Conservation (phyloP, 345 rosid species). For the Aegle marmelos region DNA sequence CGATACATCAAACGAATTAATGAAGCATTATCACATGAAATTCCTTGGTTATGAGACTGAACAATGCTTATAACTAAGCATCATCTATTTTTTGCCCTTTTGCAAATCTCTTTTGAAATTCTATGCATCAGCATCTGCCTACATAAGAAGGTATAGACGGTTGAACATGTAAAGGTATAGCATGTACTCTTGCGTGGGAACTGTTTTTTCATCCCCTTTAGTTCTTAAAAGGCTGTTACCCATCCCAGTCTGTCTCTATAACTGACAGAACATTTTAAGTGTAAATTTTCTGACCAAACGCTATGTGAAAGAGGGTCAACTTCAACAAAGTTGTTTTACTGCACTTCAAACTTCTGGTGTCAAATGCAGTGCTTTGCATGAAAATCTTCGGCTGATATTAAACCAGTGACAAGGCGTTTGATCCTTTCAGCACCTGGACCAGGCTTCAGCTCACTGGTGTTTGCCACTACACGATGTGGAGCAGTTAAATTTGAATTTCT, state of each 20-base stretch:
- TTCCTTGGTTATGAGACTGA: neutral
- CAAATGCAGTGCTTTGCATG: conserved; percentile 52
- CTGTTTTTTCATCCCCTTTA: conserved; percentile 8
- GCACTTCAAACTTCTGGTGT: conserved; percentile 18
- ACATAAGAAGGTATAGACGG: neutral
- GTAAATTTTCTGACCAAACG: neutral
- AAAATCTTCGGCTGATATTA: conserved; percentile 56
- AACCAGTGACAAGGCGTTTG: conserved; percentile 43
- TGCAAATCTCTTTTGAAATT: too few relatives aligned
- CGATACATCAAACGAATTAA: neutral
- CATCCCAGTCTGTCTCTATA: neutral
- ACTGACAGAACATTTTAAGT: neutral
- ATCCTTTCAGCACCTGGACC: conserved; percentile 73
- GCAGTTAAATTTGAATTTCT: conserved; percentile 23
- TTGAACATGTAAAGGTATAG: neutral
- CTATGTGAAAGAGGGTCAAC: neutral
- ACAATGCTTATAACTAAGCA: conserved; percentile 8
- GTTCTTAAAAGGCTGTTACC: conserved; percentile 7
- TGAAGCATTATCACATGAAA: neutral
- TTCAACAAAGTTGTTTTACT: neutral
- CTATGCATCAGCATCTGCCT: conserved; percentile 5
- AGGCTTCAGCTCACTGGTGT: conserved; percentile 53
- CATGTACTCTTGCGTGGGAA: neutral
- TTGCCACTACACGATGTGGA: conserved; percentile 9
- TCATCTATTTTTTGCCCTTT: neutral